Evolutionary conservation across 2,329 filamentous ascomycete species (phyloP), one percentile per base, ranked within the genome.

Genomic region (Lasiodiplodia gonubiensis): DNA sequence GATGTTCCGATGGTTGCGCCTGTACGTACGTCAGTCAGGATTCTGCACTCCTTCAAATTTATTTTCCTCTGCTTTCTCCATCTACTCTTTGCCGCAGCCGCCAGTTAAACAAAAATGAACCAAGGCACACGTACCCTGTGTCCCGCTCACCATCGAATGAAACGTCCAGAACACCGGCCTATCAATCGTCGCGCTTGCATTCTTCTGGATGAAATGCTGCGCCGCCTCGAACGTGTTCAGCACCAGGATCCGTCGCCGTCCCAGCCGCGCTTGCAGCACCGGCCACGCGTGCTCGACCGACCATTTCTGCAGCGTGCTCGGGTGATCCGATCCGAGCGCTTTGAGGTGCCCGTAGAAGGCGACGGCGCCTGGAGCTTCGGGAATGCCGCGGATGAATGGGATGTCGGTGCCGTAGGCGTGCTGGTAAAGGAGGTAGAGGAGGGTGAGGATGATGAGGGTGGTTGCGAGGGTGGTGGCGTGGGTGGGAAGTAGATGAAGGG

Each of bases 391-490:
- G 48, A 67, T 67, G 65, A 21, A 23, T 1, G 54, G 54, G n/a
- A 48, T 23, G 48, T 67, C 55, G 23, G 65, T 67, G 30, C n/a
- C 16, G 30, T 77, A 18, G 18, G 70, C 7, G 71, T 73, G 35
- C 74, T 74, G 64, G 69, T 63, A 37, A 65, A 53, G 10, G 66
- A 60, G 3, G 71, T 70, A 65, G 72, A 73, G 59, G 71, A 68
- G 18, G 30, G 52, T 6, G 55, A 60, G 14, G 64, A 64, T 6
- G 33, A 27, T n/a, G 69, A 66, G 46, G 72, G 73, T 30, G 75
- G 76, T 54, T 70, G 69, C 0, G 71, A 74, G 65, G 30, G 35
- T 11, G 75, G n/a, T 14, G n/a, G 8, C 0, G 42, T 8, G 42
- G 42, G 42, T 21, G 42, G 42, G 42, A 3, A 21, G n/a, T 2